phyloP scores from a whole-genome alignment of 352 stramenopile genomes.

The Globisporangium splendens region DNA sequence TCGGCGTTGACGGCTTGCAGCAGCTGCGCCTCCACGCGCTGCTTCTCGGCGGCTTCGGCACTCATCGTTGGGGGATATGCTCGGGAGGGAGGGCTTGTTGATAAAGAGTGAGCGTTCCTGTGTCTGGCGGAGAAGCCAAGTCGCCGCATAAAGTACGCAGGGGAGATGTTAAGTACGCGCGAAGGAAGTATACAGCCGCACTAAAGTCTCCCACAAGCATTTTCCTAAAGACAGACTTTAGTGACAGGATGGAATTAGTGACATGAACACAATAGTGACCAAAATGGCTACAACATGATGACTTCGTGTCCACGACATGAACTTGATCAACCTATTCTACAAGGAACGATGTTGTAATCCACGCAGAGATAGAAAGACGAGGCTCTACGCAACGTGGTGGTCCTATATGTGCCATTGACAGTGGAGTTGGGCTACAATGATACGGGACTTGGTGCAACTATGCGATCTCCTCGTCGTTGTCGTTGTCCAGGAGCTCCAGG shows the following conservation, averaged over 20 bases:
- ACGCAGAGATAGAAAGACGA: too few species aligned
- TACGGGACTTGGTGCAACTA: not conserved
- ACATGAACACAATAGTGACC: too few species aligned
- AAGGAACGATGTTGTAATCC: too few species aligned
- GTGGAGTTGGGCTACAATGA: not conserved
- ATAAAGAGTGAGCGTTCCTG: not conserved
- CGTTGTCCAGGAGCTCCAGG: constrained; percentile 69
- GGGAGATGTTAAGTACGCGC: not conserved
- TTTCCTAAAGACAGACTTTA: not conserved
- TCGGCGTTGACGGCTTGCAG: constrained; percentile 50
- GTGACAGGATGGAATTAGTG: not conserved
- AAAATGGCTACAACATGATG: too few species aligned
- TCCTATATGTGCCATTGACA: too few species aligned
- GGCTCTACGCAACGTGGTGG: too few species aligned
- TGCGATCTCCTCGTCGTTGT: constrained; percentile 24
- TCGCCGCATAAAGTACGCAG: not conserved
- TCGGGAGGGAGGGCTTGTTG: not conserved
- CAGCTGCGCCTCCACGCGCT: constrained; percentile 62
- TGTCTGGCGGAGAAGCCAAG: not conserved
- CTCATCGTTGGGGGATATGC: constrained; percentile 22
- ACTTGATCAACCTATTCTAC: too few species aligned
- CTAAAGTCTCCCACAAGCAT: not conserved
- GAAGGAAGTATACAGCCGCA: not conserved
- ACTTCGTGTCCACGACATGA: too few species aligned
- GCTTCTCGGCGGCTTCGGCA: constrained; percentile 60